Conservation (phyloP, 1,284 basidiomycete species). For the Bondarzewia mesenterica region DNA sequence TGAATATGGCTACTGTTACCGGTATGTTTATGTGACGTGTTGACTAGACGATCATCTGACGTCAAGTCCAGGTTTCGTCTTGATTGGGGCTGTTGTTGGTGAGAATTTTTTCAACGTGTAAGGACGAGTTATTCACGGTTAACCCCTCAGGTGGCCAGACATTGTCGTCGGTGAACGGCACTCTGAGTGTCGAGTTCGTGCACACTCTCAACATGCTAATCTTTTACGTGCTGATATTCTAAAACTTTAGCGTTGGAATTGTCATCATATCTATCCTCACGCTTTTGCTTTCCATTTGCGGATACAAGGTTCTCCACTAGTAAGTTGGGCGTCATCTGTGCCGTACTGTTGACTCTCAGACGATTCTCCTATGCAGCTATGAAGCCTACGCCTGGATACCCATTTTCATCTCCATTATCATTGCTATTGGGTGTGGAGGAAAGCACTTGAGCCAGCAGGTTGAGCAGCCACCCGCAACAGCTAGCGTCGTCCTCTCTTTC, state of each 20-base stretch:
- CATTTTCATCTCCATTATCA: conserved; percentile 68
- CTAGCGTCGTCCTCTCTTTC: conserved; percentile 48
- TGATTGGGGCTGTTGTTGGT: conserved; percentile 31
- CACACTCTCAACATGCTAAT: conserved; percentile 12
- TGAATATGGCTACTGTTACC: conserved; percentile 57
- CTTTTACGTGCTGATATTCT: conserved; percentile 6
- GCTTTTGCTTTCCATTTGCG: conserved; percentile 76
- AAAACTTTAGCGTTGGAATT: conserved; percentile 68
- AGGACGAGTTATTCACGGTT: conserved; percentile 44
- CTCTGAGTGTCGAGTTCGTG: conserved; percentile 56
- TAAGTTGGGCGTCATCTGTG: conserved; percentile 15
- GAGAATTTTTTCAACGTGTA: conserved; percentile 51
- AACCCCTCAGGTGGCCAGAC: conserved; percentile 77
- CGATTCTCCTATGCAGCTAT: conserved; percentile 37
- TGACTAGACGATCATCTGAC: neutral
- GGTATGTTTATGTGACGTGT: conserved; percentile 51
- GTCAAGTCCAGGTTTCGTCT: neutral
- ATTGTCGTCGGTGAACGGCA: conserved; percentile 59
- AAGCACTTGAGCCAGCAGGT: conserved; percentile 47
- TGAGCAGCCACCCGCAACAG: conserved; percentile 41
- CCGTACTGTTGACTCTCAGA: neutral
- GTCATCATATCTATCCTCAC: conserved; percentile 77
- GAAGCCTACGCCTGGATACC: conserved; percentile 76
- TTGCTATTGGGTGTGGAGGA: conserved; percentile 67
- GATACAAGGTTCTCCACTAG: conserved; percentile 69